Base-by-base conservation (phyloP, 2,329 filamentous ascomycete genomes). In the Colletotrichum camelliae region DNA sequence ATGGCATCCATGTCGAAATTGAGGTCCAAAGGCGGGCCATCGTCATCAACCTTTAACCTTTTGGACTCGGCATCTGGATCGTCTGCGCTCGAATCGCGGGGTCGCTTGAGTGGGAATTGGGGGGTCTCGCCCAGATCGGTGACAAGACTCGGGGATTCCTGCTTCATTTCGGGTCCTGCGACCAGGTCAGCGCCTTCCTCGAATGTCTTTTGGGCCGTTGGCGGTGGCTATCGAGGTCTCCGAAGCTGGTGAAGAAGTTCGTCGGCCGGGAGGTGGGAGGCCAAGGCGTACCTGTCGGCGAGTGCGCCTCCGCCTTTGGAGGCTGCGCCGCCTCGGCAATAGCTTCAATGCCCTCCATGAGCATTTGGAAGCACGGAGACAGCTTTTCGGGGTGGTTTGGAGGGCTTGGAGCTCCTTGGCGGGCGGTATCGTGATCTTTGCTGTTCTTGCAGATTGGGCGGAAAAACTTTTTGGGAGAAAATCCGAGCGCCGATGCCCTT, bases 401-500 rank as follows among this genome's bases (percentile, higher is more conserved):
- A 61, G 37, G 57, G 55, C 73, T 33, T 72, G 35, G 48, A 75
- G 67, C 55, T 76, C 68, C 48, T 55, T 70, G 73, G 72, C 72
- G 75, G 64, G 43, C 48, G 58, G 18, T 31, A 67, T 60, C 64
- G 69, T 43, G 69, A 67, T 70, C 39, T 69, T 65, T 58, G 67
- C 67, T 55, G 69, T 71, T 72, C 69, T 71, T 78, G 79, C 77
- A 79, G 79, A 78, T 80, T 81, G 80, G 80, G 77, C 78, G 82
- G 82, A 84, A 86, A 85, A 86, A 83, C 85, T 85, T 86, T 85
- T 84, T 85, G 84, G 84, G 80, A 85, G 83, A 78, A 78, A 78
- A 66, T 77, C 77, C 79, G 80, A 77, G 76, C 77, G 70, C 80
- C 77, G 79, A 77, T 85, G 84, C 84, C 84, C 83, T 85, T 84